Base-by-base conservation (phyloP, 2,329 filamentous ascomycete genomes). In the Ascomycota sp. region DNA sequence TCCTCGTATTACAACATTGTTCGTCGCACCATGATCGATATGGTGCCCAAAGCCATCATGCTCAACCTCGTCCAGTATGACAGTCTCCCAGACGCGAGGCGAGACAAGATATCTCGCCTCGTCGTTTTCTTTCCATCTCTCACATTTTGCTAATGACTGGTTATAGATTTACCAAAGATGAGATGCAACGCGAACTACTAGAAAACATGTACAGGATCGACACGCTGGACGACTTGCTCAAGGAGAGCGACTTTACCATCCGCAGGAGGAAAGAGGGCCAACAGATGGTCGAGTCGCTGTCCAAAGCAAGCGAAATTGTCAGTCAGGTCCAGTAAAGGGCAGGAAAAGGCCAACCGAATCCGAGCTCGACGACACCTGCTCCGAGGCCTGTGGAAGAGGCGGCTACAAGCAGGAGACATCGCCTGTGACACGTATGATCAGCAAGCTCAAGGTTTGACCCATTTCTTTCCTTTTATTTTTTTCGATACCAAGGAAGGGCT, bases 41-140 rank as follows among this genome's bases (percentile, higher is more conserved):
- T 98, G 89, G 89, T 98, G 5, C 89, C 89, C 41, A 98, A 98
- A 61, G 89, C 89, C 25, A 91, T 98, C 50, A 98, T 98, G 89
- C 68, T 95, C 41, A 94, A 69, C 43, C 76, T 98, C 27, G 89
- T 98, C 30, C 75, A 86, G 78, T 93, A 72, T 52, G 82, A 74
- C 20, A 9, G 8, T 5, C 13, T 8, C 10, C 6, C 13, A 17
- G 15, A 17, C 3, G 15, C 15, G 15, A 17, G 15, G 15, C 15
- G 15, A 17, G 15, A 17, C 15, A 17, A 17, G 15, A 3, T 3
- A 17, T 17, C 15, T 17, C 15, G 15, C 15, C 15, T 17, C 15
- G 2, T 21, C 12, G 12, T 32, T 3, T 7, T 20, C 13, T 7
- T 8, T 9, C 19, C 15, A 6, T 8, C 8, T 3, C 5, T 11